Evolutionary conservation across 306 rosid genomes (phyloP), one percentile per base, ranked within the genome.

Genomic region (Fagus crenata): DNA sequence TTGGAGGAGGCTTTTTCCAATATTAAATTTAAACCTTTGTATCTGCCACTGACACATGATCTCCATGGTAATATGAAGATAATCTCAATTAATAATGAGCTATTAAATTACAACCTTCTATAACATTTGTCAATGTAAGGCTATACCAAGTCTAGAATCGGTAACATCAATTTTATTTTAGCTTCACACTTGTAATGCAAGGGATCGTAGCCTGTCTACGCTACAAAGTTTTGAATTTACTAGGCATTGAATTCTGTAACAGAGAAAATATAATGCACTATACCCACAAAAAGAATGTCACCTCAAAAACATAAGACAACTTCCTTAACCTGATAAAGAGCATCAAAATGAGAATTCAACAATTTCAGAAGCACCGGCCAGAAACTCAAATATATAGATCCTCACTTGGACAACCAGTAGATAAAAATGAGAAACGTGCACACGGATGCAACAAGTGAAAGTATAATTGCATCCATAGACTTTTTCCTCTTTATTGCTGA

Each of bases 361-460:
- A 32, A 73, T 67, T 78, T 76, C 72, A 81, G 46, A 75, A 78
- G 59, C 39, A 53, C 37, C 51, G 18, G 43, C 54, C 72, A 75
- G 73, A 81, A 67, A 40, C 35, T 51, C 67, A 49, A 40, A 15
- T 36, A 37, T 65, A 11, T 31, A 7, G 71, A 73, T 53, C 64
- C 75, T 96, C 91, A 96, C 85, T 96, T 96, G 85, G 88, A 75
- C 86, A 91, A 73, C 99, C 99, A 96, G 86, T 96, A 92, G 84
- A 91, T 88, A 75, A 89, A 80, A 75, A 91, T 90, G 75, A 95
- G 96, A 89, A 90, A 90, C 71, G 89, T 92, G 90, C 99, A 96
- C 51, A 91, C 89, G 1, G 98, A 93, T 77, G 97, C 97, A 11
- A 92, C 92, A 2, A 92, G 93, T 5, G 97, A 88, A 55, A 92